Percentiles rank a stretch among this genome's conserved stretches.
Evolutionary conservation across 257 asterid genomes (phyloP).

Genomic region (Petunia axillaris): DNA sequence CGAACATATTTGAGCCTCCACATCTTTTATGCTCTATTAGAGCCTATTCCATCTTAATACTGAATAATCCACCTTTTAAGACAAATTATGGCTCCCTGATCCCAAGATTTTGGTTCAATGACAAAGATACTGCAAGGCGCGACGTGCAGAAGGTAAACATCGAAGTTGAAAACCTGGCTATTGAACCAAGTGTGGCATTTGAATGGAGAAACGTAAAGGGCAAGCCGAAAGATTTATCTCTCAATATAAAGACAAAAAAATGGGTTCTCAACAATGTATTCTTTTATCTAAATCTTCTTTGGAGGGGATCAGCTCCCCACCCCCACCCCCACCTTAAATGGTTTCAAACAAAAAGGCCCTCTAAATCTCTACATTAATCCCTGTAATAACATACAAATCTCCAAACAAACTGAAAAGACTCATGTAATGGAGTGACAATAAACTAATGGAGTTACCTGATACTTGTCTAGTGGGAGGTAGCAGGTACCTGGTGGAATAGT

Average conservation of each 20-base stretch:
- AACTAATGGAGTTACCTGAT: neutral
- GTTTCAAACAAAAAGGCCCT: neutral
- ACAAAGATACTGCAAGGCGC: neutral
- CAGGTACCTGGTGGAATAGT: too few relatives aligned
- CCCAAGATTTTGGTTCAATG: conserved; percentile 6
- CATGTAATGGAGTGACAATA: neutral
- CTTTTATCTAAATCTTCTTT: neutral
- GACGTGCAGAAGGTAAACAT: neutral
- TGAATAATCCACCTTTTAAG: neutral
- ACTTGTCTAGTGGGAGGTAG: too few relatives aligned
- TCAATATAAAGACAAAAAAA: neutral
- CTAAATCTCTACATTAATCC: neutral
- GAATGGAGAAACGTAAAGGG: neutral
- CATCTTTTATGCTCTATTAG: neutral
- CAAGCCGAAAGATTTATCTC: neutral
- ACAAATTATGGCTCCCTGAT: neutral
- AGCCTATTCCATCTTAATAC: neutral
- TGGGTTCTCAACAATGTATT: neutral
- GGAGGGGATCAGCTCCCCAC: neutral
- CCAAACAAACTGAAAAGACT: conserved; percentile 9
- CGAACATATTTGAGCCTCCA: neutral
- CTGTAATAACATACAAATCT: conserved; percentile 13
- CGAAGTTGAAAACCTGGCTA: neutral
- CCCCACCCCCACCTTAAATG: neutral
- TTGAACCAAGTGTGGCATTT: neutral